phyloP scores from a whole-genome alignment of 2,329 filamentous ascomycete genomes.

The Paracorniculantispora psalliotae region DNA sequence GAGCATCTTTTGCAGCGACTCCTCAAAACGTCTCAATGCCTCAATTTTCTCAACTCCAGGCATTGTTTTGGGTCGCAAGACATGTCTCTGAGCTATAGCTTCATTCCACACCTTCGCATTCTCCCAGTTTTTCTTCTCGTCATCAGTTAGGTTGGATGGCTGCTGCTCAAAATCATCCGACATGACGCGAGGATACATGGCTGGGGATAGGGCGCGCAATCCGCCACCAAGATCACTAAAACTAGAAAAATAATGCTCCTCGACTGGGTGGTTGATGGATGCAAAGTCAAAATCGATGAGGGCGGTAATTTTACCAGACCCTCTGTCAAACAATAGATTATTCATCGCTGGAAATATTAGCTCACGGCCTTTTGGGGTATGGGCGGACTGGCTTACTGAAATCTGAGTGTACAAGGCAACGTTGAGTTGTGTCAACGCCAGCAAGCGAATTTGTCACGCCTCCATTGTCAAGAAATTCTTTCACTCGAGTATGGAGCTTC shows the following conservation, averaged over 20 bases:
- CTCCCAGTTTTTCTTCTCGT: neutral
- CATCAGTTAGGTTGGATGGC: neutral
- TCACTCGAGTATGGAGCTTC: slow-evolving; percentile 13
- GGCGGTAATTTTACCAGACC: slow-evolving; percentile 19
- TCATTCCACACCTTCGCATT: slow-evolving; percentile 1
- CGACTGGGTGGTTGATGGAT: slow-evolving; percentile 19
- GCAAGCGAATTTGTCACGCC: neutral
- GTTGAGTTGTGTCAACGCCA: slow-evolving; percentile 16
- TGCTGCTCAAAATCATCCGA: neutral
- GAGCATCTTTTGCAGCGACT: neutral
- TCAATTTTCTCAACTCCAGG: neutral
- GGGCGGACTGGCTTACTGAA: slow-evolving; percentile 19
- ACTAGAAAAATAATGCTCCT: slow-evolving; percentile 22
- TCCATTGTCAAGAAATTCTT: slow-evolving; percentile 13
- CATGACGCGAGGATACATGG: neutral
- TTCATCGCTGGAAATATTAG: slow-evolving; percentile 19
- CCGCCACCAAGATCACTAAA: slow-evolving; percentile 6
- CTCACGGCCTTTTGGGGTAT: neutral
- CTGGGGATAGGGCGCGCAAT: neutral
- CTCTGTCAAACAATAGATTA: slow-evolving; percentile 23
- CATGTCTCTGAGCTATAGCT: neutral
- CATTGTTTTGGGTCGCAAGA: neutral
- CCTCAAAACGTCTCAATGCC: neutral
- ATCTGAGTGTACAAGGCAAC: slow-evolving; percentile 22
- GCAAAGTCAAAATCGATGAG: slow-evolving; percentile 28